Percentiles rank a stretch among this genome's conserved stretches.
Conservation (phyloP, 306 rosid genomes). For the Gynostemma pentaphyllum region DNA sequence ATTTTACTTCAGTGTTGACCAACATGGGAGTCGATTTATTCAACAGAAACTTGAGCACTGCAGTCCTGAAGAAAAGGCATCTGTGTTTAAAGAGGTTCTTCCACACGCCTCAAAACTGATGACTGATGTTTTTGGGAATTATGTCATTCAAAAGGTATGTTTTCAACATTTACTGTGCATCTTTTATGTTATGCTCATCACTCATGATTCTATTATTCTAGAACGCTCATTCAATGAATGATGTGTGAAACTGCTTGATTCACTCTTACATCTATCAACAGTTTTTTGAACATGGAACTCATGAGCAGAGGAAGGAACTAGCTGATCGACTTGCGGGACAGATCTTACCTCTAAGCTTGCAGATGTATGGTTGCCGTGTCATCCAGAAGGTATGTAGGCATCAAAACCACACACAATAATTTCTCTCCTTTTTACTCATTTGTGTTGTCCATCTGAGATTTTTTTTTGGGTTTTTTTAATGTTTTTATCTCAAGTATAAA, state of each 20-base stretch:
- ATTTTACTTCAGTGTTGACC: constrained; percentile 40
- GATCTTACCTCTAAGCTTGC: constrained; percentile 51
- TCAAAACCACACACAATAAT: not conserved
- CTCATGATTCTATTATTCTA: not conserved
- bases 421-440: not conserved
- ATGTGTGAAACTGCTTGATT: not conserved
- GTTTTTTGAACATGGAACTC: constrained; percentile 51
- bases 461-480: not conserved
- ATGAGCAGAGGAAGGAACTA: constrained; percentile 46
- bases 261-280: constrained; percentile 11
- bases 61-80: constrained; percentile 40
- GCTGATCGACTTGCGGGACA: constrained; percentile 45
- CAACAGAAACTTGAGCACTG: constrained; percentile 59
- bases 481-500: not conserved
- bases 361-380: constrained; percentile 75
- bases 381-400: constrained; percentile 51
- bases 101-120: constrained; percentile 44
- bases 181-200: not conserved
- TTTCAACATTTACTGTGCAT: not conserved
- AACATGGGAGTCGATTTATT: constrained; percentile 75
- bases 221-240: constrained; percentile 1
- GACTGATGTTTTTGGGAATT: constrained; percentile 62
- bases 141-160: constrained; percentile 58
- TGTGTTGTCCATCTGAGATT: not conserved
- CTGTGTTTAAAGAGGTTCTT: constrained; percentile 53